phyloP scores from a whole-genome alignment of 2,329 filamentous ascomycete genomes.

The Cercospora zeina region DNA sequence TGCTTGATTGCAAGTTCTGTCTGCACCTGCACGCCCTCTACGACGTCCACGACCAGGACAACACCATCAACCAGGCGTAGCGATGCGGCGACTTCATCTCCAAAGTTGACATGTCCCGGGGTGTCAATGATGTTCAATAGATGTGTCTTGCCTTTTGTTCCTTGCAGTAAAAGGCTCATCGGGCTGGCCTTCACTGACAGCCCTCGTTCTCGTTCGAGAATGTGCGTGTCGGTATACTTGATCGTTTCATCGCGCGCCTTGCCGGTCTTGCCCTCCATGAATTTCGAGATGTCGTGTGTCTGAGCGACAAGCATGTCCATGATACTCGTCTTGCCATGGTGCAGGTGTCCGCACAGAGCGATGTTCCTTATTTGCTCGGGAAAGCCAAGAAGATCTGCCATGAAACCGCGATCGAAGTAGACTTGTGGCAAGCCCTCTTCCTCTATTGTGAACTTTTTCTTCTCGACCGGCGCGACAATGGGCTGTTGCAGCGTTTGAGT shows the following conservation, averaged over 20 bases:
- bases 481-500: conserved; percentile 88
- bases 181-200: conserved; percentile 89
- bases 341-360: conserved; percentile 85
- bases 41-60: conserved; percentile 89
- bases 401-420: conserved; percentile 83
- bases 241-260: conserved; percentile 84
- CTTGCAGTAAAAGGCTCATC: conserved; percentile 89
- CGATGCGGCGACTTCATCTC: conserved; percentile 90
- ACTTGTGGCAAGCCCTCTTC: conserved; percentile 90
- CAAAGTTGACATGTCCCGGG: conserved; percentile 96
- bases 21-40: conserved; percentile 98
- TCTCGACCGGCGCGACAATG: conserved; percentile 87
- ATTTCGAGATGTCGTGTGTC: conserved; percentile 82
- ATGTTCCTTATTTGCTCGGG: conserved; percentile 93
- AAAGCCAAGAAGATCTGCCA: conserved; percentile 94
- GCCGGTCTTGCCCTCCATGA: conserved; percentile 76
- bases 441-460: conserved; percentile 95
- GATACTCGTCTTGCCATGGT: conserved; percentile 96
- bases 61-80: conserved; percentile 87
- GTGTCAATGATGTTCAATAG: conserved; percentile 94
- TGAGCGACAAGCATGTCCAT: conserved; percentile 98
- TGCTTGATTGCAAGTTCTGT: conserved; percentile 98
- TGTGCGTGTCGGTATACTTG: conserved; percentile 89
- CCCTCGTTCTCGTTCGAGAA: conserved; percentile 84
- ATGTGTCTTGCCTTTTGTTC: conserved; percentile 89